phyloP scores from a whole-genome alignment of 2,329 filamentous ascomycete genomes.

The Fusarium aywerte region DNA sequence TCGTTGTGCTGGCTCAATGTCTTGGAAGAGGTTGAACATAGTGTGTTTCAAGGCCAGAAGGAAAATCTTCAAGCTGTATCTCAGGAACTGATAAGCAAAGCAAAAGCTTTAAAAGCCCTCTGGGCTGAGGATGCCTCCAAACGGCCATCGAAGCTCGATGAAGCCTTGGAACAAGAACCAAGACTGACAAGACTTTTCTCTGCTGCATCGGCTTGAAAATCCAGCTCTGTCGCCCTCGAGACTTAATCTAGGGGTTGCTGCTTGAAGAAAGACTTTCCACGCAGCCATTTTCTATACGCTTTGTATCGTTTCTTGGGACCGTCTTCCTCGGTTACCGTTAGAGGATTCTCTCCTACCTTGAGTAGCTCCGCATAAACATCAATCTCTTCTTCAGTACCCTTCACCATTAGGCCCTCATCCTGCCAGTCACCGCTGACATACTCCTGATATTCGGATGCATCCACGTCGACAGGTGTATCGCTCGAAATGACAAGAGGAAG shows the following conservation, averaged over 20 bases:
- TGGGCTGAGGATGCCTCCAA: conserved; percentile 35
- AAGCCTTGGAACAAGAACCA: conserved; percentile 44
- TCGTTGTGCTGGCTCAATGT: conserved; percentile 71
- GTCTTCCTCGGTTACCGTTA: conserved; percentile 90
- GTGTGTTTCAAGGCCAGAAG: background rate
- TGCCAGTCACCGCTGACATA: conserved; percentile 79
- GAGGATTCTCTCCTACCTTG: conserved; percentile 79
- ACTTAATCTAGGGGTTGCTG: conserved; percentile 74
- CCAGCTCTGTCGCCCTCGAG: background rate
- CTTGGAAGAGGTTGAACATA: conserved; percentile 54
- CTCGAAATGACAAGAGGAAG: conserved; percentile 83
- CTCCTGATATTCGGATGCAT: conserved; percentile 77
- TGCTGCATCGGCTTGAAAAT: background rate
- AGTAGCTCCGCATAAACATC: conserved; percentile 80
- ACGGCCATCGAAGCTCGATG: conserved; percentile 22
- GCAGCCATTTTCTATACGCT: conserved; percentile 93
- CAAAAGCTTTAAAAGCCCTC: conserved; percentile 37
- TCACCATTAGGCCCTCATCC: conserved; percentile 65
- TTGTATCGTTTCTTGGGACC: conserved; percentile 94
- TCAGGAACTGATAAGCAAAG: conserved; percentile 33
- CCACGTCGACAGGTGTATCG: conserved; percentile 69
- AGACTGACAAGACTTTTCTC: conserved; percentile 48
- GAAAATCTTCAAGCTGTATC: conserved; percentile 17
- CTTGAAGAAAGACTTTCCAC: conserved; percentile 95
- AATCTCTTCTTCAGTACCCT: conserved; percentile 58